Base-by-base conservation (phyloP, 352 stramenopile species). In the Pythium myriotylum region DNA sequence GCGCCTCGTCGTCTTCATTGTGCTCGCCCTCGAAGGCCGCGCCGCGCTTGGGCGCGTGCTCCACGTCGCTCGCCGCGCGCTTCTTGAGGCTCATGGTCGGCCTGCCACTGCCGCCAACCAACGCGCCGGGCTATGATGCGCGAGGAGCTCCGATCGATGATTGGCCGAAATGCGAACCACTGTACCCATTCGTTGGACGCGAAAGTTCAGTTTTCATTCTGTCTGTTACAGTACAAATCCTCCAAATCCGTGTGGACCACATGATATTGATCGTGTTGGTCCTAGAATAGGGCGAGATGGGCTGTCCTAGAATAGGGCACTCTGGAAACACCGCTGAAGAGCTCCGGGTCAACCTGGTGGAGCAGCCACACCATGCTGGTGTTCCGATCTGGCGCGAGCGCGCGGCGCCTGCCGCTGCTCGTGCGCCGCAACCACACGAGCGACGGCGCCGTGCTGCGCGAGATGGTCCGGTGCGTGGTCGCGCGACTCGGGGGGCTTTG, bases 81-180 rank as follows among this genome's bases (percentile, higher is more conserved):
- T 95, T 93, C 73, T 88, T 89, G 52, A 81, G 69, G 59, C 71
- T 88, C 78, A 91, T 91, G n/a, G 42, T 64, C 26, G 48, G 42
- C 26, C 7, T 45, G 35, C 14, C 20, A 27, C 27, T 57, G 50
- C 53, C 63, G 59, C 64, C 65, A 72, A 65, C 65, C 65, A 72
- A 62, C 48, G 35, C 32, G 29, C n/a, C 57, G 52, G 54, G 54
- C 46, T 19, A 62, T 68, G 65, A 68, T 59, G 62, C 53, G 63
- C 54, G 37, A 62, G 46, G 9, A 61, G 27, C 26, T 60, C 17
- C 53, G 50, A 26, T 1, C 8, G 12, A 10, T 51, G 49, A 81
- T 81, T 81, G 73, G 69, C 23, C 23, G 60, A 73, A 81, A 73
- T 61, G 2, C n/a, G 19, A 1, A 7, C 3, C 39, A 67, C 49